Evolutionary conservation across 192 early-diverging fungal species (phyloP).

Genomic region (Gigaspora rosea): DNA sequence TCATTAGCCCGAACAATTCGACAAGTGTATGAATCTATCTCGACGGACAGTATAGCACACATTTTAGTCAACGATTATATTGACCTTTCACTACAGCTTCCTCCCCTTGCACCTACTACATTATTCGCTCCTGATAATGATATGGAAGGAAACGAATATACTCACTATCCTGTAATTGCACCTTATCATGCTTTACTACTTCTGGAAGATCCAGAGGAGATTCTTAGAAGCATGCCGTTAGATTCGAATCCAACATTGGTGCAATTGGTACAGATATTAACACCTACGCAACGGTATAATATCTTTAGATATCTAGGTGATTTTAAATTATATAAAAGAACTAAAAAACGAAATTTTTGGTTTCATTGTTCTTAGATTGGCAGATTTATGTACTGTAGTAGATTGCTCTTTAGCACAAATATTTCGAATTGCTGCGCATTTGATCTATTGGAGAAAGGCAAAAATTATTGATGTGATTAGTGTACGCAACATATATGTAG

Average conservation of each 20-base stretch:
- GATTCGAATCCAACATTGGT: slow-evolving; percentile 86
- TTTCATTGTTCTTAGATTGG: slow-evolving; percentile 55
- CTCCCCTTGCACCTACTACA: slow-evolving; percentile 41
- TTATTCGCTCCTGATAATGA: slow-evolving; percentile 32
- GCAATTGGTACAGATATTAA: slow-evolving; percentile 85
- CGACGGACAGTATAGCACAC: slow-evolving; percentile 52
- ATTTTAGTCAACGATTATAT: slow-evolving; percentile 78
- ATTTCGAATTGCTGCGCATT: slow-evolving; percentile 84
- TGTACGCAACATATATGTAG: slow-evolving; percentile 76
- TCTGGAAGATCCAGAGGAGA: slow-evolving; percentile 80
- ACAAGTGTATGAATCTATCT: slow-evolving; percentile 61
- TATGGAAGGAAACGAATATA: slow-evolving; percentile 57
- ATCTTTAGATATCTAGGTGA: not conserved
- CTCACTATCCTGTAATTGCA: slow-evolving; percentile 72
- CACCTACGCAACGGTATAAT: slow-evolving; percentile 72
- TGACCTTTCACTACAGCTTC: slow-evolving; percentile 71
- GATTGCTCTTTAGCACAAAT: slow-evolving; percentile 96
- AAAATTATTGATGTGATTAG: slow-evolving; percentile 85
- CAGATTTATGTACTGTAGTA: slow-evolving; percentile 76
- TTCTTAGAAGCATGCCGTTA: slow-evolving; percentile 72
- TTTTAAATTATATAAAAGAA: not conserved
- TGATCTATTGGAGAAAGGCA: slow-evolving; percentile 93
- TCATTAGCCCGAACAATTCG: slow-evolving; percentile 61
- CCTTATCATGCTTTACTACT: slow-evolving; percentile 88
- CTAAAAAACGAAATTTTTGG: not conserved